phyloP scores from a whole-genome alignment of 1,284 basidiomycete genomes.

The Lentinula novae-zelandiae region DNA sequence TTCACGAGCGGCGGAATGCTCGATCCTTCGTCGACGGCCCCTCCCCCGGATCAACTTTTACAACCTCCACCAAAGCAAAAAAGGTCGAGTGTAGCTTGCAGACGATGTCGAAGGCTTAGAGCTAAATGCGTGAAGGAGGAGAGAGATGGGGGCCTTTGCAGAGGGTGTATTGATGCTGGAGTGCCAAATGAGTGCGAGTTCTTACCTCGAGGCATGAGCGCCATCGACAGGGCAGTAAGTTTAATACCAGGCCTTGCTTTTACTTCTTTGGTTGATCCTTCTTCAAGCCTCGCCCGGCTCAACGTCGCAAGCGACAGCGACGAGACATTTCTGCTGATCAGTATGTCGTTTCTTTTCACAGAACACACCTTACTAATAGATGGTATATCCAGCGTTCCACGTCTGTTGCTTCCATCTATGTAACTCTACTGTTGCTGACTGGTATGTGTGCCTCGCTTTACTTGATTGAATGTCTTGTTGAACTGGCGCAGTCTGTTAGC shows the following conservation, averaged over 20 bases:
- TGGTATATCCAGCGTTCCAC: neutral
- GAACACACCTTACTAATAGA: neutral
- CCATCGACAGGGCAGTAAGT: slow-evolving; percentile 19
- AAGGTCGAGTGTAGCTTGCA: slow-evolving; percentile 17
- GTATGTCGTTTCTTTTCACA: slow-evolving; percentile 3
- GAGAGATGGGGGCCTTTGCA: slow-evolving; percentile 12
- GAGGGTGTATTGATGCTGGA: slow-evolving; percentile 16
- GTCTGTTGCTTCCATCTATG: neutral
- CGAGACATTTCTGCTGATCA: slow-evolving; percentile 14
- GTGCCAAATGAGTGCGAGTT: slow-evolving; percentile 18
- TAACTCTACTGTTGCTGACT: neutral
- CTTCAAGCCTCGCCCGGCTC: slow-evolving; percentile 14
- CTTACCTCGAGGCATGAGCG: slow-evolving; percentile 17
- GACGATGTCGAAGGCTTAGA: slow-evolving; percentile 16
- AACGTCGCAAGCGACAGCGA: slow-evolving; percentile 16
- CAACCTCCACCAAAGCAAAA: slow-evolving; percentile 17
- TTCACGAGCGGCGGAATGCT: slow-evolving; percentile 12
- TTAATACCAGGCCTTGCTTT: neutral
- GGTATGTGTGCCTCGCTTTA: neutral
- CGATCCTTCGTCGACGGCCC: slow-evolving; percentile 8
- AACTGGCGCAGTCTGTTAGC: neutral
- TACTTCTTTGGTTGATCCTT: neutral
- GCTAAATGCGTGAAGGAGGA: slow-evolving; percentile 18
- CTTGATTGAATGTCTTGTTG: neutral
- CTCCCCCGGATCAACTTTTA: slow-evolving; percentile 13